Evolutionary conservation across 352 stramenopile genomes (phyloP).

Genomic region (Thraustochytrium sp.): DNA sequence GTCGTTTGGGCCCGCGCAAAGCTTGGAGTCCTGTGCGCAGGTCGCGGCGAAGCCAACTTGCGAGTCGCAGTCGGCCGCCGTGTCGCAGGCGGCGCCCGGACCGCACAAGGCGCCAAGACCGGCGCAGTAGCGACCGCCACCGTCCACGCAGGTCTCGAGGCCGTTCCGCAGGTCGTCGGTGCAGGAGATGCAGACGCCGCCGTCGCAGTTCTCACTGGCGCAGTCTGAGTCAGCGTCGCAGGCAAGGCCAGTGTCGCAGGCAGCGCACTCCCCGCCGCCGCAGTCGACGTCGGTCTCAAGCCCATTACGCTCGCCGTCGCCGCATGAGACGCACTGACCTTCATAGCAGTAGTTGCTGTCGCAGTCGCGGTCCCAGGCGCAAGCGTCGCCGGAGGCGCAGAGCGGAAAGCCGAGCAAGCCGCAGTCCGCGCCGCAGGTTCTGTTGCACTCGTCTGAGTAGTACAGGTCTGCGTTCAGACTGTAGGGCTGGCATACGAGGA

Average conservation of each 20-base stretch:
- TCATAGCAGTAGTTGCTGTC: constrained; percentile 24
- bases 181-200: background rate
- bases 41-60: background rate
- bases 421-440: background rate
- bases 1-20: background rate
- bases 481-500: background rate
- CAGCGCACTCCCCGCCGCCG: background rate
- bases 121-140: background rate
- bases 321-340: background rate
- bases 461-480: background rate
- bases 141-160: constrained; percentile 22
- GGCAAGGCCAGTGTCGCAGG: background rate
- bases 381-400: background rate
- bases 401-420: background rate
- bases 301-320: background rate
- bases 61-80: background rate
- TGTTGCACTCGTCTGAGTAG: background rate
- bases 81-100: background rate
- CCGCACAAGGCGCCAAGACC: background rate
- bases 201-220: background rate
- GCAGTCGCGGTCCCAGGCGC: background rate
- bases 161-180: background rate
- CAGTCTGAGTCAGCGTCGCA: background rate
- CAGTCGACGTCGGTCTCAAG: constrained; percentile 30
- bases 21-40: background rate